Conservation (phyloP, 371 early-diverging fungal genomes). For the Phascolomyces articulosus region DNA sequence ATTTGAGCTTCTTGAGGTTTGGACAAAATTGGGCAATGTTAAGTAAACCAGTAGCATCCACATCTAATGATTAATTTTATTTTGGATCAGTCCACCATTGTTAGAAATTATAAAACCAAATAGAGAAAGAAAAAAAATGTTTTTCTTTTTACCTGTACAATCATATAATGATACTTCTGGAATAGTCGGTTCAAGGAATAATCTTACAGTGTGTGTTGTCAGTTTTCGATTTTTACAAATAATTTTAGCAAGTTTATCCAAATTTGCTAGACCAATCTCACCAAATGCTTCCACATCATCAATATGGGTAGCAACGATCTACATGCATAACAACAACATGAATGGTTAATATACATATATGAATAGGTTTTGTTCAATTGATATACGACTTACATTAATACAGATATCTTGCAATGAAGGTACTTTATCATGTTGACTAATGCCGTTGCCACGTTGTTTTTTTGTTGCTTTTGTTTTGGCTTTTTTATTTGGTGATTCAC, state of each 20-base stretch:
- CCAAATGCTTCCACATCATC: slow-evolving; percentile 85
- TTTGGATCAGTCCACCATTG: too few relatives aligned
- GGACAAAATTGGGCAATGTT: slow-evolving; percentile 72
- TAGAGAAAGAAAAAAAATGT: not conserved
- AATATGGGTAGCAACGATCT: slow-evolving; percentile 72
- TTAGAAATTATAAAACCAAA: not conserved
- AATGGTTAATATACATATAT: not conserved
- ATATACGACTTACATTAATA: slow-evolving; percentile 53
- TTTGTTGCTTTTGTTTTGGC: slow-evolving; percentile 16
- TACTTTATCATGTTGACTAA: slow-evolving; percentile 27
- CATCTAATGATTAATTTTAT: too few relatives aligned
- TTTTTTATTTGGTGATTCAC: slow-evolving; percentile 25
- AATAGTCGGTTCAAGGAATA: slow-evolving; percentile 75
- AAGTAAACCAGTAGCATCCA: slow-evolving; percentile 57
- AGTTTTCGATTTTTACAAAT: slow-evolving; percentile 78
- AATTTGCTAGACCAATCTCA: slow-evolving; percentile 68
- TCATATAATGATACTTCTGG: slow-evolving; percentile 72
- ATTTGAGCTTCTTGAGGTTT: slow-evolving; percentile 55
- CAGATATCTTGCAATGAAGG: slow-evolving; percentile 67
- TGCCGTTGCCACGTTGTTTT: slow-evolving; percentile 23
- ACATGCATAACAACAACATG: not conserved
- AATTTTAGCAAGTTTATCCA: slow-evolving; percentile 79
- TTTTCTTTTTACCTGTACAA: slow-evolving; percentile 62
- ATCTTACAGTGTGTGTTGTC: slow-evolving; percentile 59
- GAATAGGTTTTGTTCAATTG: not conserved